Conservation (phyloP, 2,329 filamentous ascomycete species). For the Hymenotorrendiella dingleyae region DNA sequence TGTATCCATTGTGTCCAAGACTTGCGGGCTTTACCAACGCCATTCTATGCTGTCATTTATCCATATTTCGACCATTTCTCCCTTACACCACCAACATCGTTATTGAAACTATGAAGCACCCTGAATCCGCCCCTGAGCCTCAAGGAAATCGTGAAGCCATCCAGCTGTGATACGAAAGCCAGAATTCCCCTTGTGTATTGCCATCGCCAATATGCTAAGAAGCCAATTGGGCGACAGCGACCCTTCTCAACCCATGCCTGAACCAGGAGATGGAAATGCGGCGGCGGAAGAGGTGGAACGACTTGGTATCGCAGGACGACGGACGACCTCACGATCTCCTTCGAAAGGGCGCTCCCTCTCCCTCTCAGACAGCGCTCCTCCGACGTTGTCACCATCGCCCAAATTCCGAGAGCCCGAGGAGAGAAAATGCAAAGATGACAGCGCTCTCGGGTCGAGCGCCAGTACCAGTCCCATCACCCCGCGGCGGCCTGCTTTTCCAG, state of each 20-base stretch:
- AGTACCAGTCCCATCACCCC: conserved; percentile 60
- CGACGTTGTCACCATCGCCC: conserved; percentile 28
- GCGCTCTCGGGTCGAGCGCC: conserved; percentile 24
- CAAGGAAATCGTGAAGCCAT: too few species aligned
- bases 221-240: conserved; percentile 18
- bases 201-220: conserved; percentile 15
- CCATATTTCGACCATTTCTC: too few species aligned
- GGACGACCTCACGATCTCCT: conserved; percentile 22
- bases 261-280: conserved; percentile 4
- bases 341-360: conserved; percentile 29
- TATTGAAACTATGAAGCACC: too few species aligned
- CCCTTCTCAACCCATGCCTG: conserved; percentile 3
- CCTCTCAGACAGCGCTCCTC: conserved; percentile 27
- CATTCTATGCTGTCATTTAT: too few species aligned
- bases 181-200: too few species aligned
- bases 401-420: conserved; percentile 30
- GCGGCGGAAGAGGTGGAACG: conserved; percentile 3
- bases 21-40: too few species aligned
- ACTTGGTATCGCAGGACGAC: conserved; percentile 7
- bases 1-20: too few species aligned
- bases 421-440: conserved; percentile 29
- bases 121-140: too few species aligned
- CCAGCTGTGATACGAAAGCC: too few species aligned
- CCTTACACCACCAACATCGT: too few species aligned
- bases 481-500: conserved; percentile 57